A percentile compares a stretch with the other conserved stretches of the same genome.
phyloP scores from a whole-genome alignment of 805 yeast genomes.

The Candida michaelii region DNA sequence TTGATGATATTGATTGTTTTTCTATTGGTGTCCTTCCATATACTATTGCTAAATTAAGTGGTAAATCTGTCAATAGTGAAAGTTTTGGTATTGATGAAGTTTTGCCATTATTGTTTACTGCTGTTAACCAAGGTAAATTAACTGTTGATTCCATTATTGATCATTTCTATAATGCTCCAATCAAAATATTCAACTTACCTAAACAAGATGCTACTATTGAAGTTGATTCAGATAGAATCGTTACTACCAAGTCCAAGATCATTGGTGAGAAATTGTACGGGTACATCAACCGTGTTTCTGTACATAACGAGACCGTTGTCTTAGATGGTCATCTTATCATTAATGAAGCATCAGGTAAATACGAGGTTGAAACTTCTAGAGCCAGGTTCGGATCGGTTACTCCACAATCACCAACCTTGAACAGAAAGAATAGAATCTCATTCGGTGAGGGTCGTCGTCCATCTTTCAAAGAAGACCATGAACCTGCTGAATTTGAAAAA shows the following conservation, averaged over 20 bases:
- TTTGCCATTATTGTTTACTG: constrained; percentile 77
- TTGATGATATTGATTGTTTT: constrained; percentile 78
- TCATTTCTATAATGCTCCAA: constrained; percentile 80
- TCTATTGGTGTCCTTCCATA: constrained; percentile 81
- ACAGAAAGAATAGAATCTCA: constrained; percentile 36
- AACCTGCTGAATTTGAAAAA: constrained; percentile 44
- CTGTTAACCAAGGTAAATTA: constrained; percentile 71
- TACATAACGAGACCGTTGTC: constrained; percentile 76
- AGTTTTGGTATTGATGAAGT: constrained; percentile 71
- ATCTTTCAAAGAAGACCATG: constrained; percentile 42
- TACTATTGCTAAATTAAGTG: constrained; percentile 63
- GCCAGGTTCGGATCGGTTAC: constrained; percentile 42
- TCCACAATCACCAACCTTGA: constrained; percentile 42
- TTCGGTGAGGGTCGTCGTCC: constrained; percentile 38
- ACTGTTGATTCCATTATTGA: constrained; percentile 68
- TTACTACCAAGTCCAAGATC: constrained; percentile 32
- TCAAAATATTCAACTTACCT: constrained; percentile 77
- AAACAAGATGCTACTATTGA: constrained; percentile 79
- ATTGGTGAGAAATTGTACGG: constrained; percentile 55
- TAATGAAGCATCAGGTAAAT: constrained; percentile 58
- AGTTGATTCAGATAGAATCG: constrained; percentile 71
- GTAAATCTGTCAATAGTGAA: constrained; percentile 64
- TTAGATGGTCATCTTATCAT: constrained; percentile 77
- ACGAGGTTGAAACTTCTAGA: constrained; percentile 45
- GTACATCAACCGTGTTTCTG: constrained; percentile 83